A percentile compares a stretch with the other conserved stretches of the same genome.
Evolutionary conservation across 202 grass and related monocot species (phyloP).

Genomic region (Eragrostis tef): DNA sequence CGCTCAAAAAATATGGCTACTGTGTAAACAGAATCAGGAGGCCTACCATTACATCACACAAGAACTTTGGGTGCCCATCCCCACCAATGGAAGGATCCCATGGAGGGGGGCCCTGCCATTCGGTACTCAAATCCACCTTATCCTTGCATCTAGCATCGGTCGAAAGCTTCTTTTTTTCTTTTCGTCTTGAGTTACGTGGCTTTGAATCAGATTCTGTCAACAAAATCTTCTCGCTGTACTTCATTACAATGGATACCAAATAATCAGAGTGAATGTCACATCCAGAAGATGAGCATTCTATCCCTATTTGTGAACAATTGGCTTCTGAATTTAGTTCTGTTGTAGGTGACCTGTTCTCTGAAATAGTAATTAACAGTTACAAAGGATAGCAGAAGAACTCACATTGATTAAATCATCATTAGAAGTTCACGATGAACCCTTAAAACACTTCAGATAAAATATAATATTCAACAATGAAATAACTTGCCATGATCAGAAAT

Average conservation of each 20-base stretch:
- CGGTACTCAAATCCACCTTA: constrained; percentile 51
- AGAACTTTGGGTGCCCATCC: constrained; percentile 78
- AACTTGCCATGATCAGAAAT: background rate
- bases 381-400: constrained; percentile 8
- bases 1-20: constrained; percentile 27
- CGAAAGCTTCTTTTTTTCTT: constrained; percentile 55
- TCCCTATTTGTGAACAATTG: constrained; percentile 14
- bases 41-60: constrained; percentile 95
- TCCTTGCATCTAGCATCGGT: constrained; percentile 53
- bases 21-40: constrained; percentile 14
- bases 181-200: constrained; percentile 58
- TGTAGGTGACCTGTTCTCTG: constrained; percentile 41
- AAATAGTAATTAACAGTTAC: constrained; percentile 23
- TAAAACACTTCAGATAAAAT: background rate
- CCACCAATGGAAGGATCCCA: constrained; percentile 83
- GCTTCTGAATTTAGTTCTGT: constrained; percentile 33
- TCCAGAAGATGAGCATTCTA: constrained; percentile 47
- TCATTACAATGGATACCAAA: constrained; percentile 48
- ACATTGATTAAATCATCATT: background rate
- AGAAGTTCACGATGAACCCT: constrained; percentile 6
- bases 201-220: constrained; percentile 71
- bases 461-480: background rate
- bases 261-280: constrained; percentile 33
- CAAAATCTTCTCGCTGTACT: constrained; percentile 65
- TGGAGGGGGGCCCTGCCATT: constrained; percentile 78